phyloP scores from a whole-genome alignment of 768 basidiomycete genomes.

The Mycena metata region DNA sequence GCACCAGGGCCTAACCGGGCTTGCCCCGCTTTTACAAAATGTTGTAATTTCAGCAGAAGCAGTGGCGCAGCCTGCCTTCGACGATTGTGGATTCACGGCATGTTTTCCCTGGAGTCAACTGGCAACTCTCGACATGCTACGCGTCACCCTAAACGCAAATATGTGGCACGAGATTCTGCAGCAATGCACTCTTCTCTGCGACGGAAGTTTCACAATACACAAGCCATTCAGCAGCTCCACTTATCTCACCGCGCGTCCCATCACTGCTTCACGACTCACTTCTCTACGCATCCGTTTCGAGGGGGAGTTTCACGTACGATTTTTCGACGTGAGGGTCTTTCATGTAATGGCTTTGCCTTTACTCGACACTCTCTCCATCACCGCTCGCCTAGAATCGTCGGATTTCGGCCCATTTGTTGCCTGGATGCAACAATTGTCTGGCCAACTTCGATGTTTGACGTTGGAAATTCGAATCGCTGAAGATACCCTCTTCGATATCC shows the following conservation, averaged over 20 bases:
- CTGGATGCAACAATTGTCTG: background rate
- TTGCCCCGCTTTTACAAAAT: background rate
- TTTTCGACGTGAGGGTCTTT: background rate
- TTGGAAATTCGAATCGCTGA: background rate
- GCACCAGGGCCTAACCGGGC: background rate
- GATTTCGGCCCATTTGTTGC: background rate
- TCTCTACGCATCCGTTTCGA: background rate
- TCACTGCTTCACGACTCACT: background rate
- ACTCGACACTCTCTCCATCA: background rate
- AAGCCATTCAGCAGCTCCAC: background rate
- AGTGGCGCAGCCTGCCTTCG: background rate
- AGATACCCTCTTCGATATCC: background rate
- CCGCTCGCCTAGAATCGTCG: background rate
- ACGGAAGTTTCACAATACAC: background rate
- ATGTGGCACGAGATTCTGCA: background rate
- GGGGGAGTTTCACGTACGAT: background rate
- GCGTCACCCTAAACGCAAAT: background rate
- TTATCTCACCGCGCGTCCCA: background rate
- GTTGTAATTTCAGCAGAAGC: background rate
- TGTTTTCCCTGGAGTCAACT: conserved; percentile 5
- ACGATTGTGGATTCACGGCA: background rate
- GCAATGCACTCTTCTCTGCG: background rate
- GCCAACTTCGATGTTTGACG: background rate
- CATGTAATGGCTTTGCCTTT: background rate
- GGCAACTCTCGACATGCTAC: background rate